Evolutionary conservation across 2,329 filamentous ascomycete species (phyloP).

Genomic region (Aspergillus sp.): DNA sequence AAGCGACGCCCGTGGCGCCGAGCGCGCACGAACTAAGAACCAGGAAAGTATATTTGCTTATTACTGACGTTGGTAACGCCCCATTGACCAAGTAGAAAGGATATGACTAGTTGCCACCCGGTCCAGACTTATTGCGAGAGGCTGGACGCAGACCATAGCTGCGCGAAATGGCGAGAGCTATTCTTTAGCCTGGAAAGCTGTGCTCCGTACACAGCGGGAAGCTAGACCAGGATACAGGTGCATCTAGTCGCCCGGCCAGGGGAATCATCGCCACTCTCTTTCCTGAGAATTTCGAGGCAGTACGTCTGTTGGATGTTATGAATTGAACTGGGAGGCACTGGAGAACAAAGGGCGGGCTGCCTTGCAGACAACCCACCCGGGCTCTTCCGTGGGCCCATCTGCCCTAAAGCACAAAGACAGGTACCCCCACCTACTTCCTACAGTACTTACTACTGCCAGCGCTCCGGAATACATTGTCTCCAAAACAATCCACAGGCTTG

Average conservation of each 20-base stretch:
- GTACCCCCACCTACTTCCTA: not conserved
- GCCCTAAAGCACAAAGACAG: not conserved
- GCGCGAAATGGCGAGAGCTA: not conserved
- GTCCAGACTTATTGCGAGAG: not conserved
- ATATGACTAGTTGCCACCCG: not conserved
- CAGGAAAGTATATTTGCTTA: not conserved
- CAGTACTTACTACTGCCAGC: not conserved
- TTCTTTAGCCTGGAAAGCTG: not conserved
- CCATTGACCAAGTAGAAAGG: not conserved
- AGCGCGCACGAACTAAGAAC: not conserved
- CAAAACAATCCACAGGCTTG: not conserved
- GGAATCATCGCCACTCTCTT: not conserved
- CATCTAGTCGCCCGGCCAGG: not conserved
- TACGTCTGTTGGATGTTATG: not conserved
- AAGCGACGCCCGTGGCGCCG: not conserved
- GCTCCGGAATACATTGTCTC: not conserved
- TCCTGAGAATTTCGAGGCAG: not conserved
- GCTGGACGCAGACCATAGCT: not conserved
- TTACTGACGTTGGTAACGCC: not conserved
- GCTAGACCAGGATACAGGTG: not conserved
- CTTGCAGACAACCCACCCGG: conserved; percentile 1
- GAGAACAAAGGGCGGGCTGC: not conserved
- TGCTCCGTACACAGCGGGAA: not conserved
- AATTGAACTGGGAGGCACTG: not conserved
- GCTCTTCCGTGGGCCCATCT: not conserved